These are phyloP conservation scores for Russula sp. DNA, from an alignment of 768 basidiomycete species.

Conservation along the genomic window DNA sequence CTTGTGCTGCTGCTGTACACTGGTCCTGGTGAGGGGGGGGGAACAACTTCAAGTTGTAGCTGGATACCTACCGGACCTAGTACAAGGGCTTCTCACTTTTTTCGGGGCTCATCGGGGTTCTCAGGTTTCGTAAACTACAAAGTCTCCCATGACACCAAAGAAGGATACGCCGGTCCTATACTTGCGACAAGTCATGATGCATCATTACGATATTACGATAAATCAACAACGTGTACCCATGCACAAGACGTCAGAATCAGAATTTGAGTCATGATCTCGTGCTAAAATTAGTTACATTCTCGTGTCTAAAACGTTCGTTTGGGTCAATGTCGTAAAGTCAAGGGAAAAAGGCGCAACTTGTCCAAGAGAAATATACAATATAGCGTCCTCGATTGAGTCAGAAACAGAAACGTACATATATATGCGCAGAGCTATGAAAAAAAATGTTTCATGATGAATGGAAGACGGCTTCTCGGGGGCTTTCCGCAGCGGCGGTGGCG, in stretches of 20 bases:
- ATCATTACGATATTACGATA: background rate
- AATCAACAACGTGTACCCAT: background rate
- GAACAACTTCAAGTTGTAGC: background rate
- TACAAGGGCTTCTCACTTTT: background rate
- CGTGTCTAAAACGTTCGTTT: background rate
- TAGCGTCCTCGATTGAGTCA: background rate
- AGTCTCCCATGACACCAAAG: background rate
- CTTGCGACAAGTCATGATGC: background rate
- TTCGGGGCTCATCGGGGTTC: background rate
- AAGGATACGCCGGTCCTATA: background rate
- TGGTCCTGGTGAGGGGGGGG: background rate
- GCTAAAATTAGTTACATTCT: background rate
- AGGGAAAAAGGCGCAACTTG: background rate
- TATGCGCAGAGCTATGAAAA: background rate
- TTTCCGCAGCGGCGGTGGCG: background rate
- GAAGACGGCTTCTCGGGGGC: background rate
- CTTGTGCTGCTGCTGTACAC: background rate
- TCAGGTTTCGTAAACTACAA: background rate
- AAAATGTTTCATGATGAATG: background rate
- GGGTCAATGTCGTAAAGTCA: background rate
- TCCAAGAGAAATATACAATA: background rate
- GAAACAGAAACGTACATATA: background rate
- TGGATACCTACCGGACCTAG: background rate
- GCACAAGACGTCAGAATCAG: background rate
- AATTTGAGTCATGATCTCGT: background rate